These are phyloP conservation scores for Bacidia gigantensis DNA, from an alignment of 495 filamentous ascomycete genomes.

Conservation along the genomic window DNA sequence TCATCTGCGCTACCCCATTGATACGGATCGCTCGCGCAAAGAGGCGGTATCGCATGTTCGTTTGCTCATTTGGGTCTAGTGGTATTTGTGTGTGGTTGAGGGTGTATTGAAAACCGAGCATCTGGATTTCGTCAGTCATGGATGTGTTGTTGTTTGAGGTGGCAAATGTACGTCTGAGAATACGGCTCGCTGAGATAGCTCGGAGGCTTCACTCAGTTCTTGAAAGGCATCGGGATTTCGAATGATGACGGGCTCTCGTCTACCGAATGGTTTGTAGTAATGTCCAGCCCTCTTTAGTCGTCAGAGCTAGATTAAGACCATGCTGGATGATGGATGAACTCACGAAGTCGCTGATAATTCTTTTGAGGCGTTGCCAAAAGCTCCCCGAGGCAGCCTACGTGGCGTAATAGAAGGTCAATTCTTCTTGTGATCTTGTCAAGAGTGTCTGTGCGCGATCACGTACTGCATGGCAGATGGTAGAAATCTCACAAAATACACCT, in stretches of 20 bases:
- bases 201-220: conserved; percentile 14
- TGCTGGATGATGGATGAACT: too few relatives aligned
- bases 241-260: not conserved
- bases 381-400: too few relatives aligned
- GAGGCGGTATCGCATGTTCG: conserved; percentile 3
- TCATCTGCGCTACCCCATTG: conserved; percentile 8
- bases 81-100: conserved; percentile 1
- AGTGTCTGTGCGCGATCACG: too few relatives aligned
- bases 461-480: too few relatives aligned
- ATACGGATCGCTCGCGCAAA: conserved; percentile 10
- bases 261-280: not conserved
- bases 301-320: too few relatives aligned
- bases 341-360: too few relatives aligned
- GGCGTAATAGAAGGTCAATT: too few relatives aligned
- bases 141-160: not conserved
- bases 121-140: conserved; percentile 4
- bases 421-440: too few relatives aligned
- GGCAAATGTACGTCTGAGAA: conserved; percentile 6
- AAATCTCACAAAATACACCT: too few relatives aligned
- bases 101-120: conserved; percentile 14
- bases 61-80: conserved; percentile 11
- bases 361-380: too few relatives aligned
- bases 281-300: too few relatives aligned
- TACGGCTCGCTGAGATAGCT: conserved; percentile 14
- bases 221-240: conserved; percentile 1